Evolutionary conservation across 805 yeast species (phyloP).

Genomic region (Teunomyces tritomae): DNA sequence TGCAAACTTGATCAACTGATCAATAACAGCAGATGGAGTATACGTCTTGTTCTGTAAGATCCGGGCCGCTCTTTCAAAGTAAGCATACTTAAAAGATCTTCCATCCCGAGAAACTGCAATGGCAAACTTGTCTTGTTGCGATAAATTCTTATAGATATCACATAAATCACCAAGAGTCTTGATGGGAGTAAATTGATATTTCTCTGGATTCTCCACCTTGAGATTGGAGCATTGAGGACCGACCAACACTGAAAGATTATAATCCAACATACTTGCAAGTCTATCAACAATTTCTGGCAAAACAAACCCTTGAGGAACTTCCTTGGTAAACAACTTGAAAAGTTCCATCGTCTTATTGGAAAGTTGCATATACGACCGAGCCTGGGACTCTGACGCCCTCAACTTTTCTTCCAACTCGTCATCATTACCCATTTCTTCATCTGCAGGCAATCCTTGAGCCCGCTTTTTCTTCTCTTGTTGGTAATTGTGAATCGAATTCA

Average conservation of each 20-base stretch:
- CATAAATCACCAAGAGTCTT: conserved; percentile 65
- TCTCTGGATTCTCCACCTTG: conserved; percentile 79
- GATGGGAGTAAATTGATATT: conserved; percentile 80
- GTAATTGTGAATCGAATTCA: conserved; percentile 71
- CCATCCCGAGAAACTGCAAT: conserved; percentile 85
- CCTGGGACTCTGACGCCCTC: conserved; percentile 66
- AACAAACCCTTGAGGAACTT: conserved; percentile 82
- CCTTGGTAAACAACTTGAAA: conserved; percentile 77
- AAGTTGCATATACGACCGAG: conserved; percentile 77
- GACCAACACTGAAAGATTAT: conserved; percentile 85
- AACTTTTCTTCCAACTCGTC: conserved; percentile 62
- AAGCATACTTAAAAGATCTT: conserved; percentile 73
- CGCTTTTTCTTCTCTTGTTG: conserved; percentile 64
- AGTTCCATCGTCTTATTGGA: conserved; percentile 79
- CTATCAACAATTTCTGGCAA: conserved; percentile 90
- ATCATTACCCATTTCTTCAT: conserved; percentile 48
- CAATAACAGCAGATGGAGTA: conserved; percentile 47
- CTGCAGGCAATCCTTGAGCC: conserved; percentile 25
- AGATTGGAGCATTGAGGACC: conserved; percentile 92
- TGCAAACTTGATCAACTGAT: conserved; percentile 53
- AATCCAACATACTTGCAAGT: conserved; percentile 92
- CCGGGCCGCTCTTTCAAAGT: conserved; percentile 67
- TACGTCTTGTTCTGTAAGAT: conserved; percentile 61
- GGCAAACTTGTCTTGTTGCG: conserved; percentile 62
- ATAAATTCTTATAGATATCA: conserved; percentile 72